Conservation (phyloP, 805 yeast genomes). For the Blastobotrys terrestris region DNA sequence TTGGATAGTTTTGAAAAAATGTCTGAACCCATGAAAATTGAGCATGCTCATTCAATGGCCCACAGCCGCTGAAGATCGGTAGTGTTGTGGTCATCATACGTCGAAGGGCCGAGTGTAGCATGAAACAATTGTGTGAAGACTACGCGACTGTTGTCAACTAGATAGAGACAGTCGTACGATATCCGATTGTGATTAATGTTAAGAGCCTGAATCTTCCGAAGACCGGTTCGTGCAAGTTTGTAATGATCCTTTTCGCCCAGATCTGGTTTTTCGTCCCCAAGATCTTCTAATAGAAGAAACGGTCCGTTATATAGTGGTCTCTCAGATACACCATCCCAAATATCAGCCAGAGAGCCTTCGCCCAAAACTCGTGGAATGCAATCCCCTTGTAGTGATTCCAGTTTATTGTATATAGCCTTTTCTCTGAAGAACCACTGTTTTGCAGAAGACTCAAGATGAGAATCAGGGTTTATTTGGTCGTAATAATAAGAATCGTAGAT, state of each 20-base stretch:
- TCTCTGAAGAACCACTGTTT: not conserved
- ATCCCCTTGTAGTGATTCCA: not conserved
- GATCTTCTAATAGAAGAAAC: not conserved
- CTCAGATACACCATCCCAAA: not conserved
- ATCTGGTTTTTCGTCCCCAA: not conserved
- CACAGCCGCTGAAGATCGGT: not conserved
- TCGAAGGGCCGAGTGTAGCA: not conserved
- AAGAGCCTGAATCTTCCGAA: not conserved
- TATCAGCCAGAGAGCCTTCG: not conserved
- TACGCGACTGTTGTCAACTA: not conserved
- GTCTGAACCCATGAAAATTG: too few relatives aligned
- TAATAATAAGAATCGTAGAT: conserved; percentile 1
- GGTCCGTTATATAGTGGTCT: not conserved
- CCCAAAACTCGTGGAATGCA: not conserved
- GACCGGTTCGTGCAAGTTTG: not conserved
- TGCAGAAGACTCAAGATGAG: not conserved
- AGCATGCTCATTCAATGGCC: not conserved
- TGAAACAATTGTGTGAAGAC: not conserved
- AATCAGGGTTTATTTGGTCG: not conserved
- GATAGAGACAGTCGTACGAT: not conserved
- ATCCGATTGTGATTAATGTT: not conserved
- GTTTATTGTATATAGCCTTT: not conserved
- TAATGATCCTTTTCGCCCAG: not conserved
- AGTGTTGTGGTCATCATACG: not conserved
- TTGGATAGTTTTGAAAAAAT: too few relatives aligned